Conservation (phyloP, 306 rosid genomes). For the Cicer arietinum region DNA sequence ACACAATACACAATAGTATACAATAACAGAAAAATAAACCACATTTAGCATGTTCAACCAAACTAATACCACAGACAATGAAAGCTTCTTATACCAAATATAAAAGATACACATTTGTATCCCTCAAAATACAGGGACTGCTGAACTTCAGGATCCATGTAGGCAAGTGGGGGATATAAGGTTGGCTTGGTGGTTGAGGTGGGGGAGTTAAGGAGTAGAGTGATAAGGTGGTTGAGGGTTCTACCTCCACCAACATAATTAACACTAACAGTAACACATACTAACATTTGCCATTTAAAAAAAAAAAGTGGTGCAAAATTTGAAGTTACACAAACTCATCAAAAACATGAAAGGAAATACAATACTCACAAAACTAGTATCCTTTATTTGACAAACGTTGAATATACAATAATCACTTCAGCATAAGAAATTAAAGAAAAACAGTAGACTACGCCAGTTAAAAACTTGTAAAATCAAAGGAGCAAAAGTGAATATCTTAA, state of each 20-base stretch:
- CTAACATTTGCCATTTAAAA: too few species aligned
- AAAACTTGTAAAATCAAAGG: not conserved
- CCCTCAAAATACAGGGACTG: constrained; percentile 27
- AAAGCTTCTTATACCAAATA: constrained; percentile 17
- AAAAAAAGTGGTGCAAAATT: not conserved
- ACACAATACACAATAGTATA: not conserved
- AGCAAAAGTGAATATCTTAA: constrained; percentile 7
- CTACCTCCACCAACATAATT: too few species aligned
- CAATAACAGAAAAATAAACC: constrained; percentile 16
- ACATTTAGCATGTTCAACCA: not conserved
- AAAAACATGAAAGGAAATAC: not conserved
- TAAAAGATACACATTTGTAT: not conserved
- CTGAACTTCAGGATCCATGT: constrained; percentile 8
- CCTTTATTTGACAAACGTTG: not conserved
- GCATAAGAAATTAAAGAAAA: constrained; percentile 7
- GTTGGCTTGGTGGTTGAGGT: too few species aligned
- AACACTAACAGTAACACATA: too few species aligned
- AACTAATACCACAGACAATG: constrained; percentile 19
- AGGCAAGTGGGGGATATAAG: not conserved
- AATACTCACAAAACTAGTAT: not conserved
- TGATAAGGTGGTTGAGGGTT: too few species aligned
- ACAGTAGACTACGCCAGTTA: constrained; percentile 3
- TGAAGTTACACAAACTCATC: not conserved
- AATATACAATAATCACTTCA: not conserved
- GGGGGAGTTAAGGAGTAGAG: too few species aligned